These are phyloP conservation scores for Rhynchospora breviuscula DNA, from an alignment of 176 grass and related monocot genomes.

Conservation along the genomic window DNA sequence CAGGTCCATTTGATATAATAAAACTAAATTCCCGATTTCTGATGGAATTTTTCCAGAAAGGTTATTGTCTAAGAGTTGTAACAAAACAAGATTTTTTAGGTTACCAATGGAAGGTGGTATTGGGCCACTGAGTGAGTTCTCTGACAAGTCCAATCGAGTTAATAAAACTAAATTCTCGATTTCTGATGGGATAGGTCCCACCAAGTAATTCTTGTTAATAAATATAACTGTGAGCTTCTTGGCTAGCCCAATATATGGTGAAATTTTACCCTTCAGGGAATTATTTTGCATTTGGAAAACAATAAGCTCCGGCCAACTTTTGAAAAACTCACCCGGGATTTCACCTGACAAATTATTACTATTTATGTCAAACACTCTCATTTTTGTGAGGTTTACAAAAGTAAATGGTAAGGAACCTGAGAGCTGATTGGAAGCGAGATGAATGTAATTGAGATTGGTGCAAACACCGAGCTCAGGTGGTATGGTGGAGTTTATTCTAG, in stretches of 20 bases:
- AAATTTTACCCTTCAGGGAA: conserved; percentile 37
- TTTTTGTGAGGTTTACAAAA: conserved; percentile 35
- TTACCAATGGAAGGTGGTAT: conserved; percentile 22
- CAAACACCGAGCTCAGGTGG: conserved; percentile 50
- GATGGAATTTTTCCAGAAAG: conserved; percentile 43
- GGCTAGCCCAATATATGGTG: conserved; percentile 31
- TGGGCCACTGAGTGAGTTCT: conserved; percentile 35
- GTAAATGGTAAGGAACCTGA: conserved; percentile 39
- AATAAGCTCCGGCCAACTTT: conserved; percentile 48
- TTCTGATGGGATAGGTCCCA: conserved; percentile 42
- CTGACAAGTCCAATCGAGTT: conserved; percentile 40
- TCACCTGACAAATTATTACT: conserved; percentile 55
- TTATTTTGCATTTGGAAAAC: conserved; percentile 60
- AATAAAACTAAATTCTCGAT: conserved; percentile 45
- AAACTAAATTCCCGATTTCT: conserved; percentile 34
- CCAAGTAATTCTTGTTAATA: conserved; percentile 44
- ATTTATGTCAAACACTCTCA: conserved; percentile 55
- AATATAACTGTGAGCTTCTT: conserved; percentile 37
- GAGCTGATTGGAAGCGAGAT: conserved; percentile 46
- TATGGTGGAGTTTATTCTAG: conserved; percentile 43
- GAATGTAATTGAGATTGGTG: conserved; percentile 41
- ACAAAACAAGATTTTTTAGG: conserved; percentile 28
- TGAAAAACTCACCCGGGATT: conserved; percentile 49
- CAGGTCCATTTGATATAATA: conserved; percentile 39
- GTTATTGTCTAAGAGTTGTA: conserved; percentile 38